A percentile compares a stretch with the other conserved stretches of the same genome.
Evolutionary conservation across 2,329 filamentous ascomycete genomes (phyloP).

Genomic region (Xylaria sp.): DNA sequence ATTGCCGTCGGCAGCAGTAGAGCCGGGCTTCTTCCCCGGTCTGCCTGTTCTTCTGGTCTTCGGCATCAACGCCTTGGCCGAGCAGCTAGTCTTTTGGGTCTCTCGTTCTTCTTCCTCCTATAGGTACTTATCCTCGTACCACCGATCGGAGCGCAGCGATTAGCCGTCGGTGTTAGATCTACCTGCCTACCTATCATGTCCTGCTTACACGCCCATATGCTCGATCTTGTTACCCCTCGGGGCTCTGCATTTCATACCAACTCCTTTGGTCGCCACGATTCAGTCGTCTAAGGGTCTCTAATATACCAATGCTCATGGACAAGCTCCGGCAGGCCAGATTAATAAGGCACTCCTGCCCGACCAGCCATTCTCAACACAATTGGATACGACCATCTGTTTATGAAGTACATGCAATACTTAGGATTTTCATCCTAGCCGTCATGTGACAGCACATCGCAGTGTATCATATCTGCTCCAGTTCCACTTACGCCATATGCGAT

Average conservation of each 20-base stretch:
- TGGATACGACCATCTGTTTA: background rate
- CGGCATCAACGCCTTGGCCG: no score
- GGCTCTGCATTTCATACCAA: background rate
- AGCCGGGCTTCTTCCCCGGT: background rate
- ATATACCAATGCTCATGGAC: background rate
- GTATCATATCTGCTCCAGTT: background rate
- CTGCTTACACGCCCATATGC: constrained; percentile 5
- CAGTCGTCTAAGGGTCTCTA: background rate
- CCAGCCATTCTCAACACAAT: background rate
- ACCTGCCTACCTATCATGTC: background rate
- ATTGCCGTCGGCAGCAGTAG: constrained; percentile 14
- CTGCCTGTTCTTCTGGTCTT: background rate
- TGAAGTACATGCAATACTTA: background rate
- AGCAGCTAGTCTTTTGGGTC: background rate
- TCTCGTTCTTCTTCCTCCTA: background rate
- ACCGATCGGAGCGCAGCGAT: background rate
- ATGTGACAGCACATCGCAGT: constrained; percentile 12
- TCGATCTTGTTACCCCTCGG: background rate
- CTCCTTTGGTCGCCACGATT: background rate
- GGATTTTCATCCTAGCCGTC: constrained; percentile 1
- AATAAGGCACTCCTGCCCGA: background rate
- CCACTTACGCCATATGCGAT: background rate
- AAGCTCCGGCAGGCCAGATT: background rate
- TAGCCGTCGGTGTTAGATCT: background rate
- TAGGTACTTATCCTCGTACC: background rate